phyloP scores from a whole-genome alignment of 2,329 filamentous ascomycete species.

The Madurella fahalii region DNA sequence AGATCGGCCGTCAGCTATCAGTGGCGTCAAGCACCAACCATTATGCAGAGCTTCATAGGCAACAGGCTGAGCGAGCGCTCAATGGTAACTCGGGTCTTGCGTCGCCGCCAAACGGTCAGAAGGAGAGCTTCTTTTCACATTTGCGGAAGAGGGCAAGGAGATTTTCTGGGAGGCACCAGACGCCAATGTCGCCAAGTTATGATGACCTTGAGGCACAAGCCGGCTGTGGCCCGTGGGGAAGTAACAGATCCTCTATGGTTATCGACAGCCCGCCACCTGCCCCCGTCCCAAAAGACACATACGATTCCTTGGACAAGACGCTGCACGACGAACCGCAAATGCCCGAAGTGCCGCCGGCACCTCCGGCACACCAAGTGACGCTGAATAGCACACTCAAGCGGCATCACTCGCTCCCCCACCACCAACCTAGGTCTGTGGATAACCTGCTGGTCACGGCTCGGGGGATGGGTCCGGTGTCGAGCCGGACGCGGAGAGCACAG shows the following conservation, averaged over 20 bases:
- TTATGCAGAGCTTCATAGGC: slow-evolving; percentile 83
- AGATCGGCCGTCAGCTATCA: slow-evolving; percentile 91
- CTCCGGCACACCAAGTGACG: slow-evolving; percentile 49
- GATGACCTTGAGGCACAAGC: slow-evolving; percentile 93
- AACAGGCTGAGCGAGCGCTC: slow-evolving; percentile 85
- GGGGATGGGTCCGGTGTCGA: slow-evolving; percentile 61
- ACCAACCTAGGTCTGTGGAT: slow-evolving; percentile 60
- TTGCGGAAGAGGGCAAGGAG: slow-evolving; percentile 87
- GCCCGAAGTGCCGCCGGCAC: slow-evolving; percentile 46
- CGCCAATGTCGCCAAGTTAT: slow-evolving; percentile 69
- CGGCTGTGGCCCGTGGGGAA: slow-evolving; percentile 84
- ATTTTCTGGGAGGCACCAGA: slow-evolving; percentile 86
- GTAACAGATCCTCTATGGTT: slow-evolving; percentile 78
- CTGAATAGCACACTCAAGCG: slow-evolving; percentile 56
- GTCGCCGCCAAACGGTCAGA: slow-evolving; percentile 74
- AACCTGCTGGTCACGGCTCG: slow-evolving; percentile 56
- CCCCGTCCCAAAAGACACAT: slow-evolving; percentile 50
- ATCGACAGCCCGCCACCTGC: slow-evolving; percentile 55
- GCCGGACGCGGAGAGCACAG: slow-evolving; percentile 74
- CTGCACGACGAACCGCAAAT: slow-evolving; percentile 51
- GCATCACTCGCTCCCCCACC: slow-evolving; percentile 61
- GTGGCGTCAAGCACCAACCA: slow-evolving; percentile 89
- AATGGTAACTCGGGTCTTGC: slow-evolving; percentile 74
- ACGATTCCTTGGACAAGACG: slow-evolving; percentile 59
- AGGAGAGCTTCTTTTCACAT: slow-evolving; percentile 98